Conservation (phyloP, 164 flowering plant species). For the Nymphaea thermarum region DNA sequence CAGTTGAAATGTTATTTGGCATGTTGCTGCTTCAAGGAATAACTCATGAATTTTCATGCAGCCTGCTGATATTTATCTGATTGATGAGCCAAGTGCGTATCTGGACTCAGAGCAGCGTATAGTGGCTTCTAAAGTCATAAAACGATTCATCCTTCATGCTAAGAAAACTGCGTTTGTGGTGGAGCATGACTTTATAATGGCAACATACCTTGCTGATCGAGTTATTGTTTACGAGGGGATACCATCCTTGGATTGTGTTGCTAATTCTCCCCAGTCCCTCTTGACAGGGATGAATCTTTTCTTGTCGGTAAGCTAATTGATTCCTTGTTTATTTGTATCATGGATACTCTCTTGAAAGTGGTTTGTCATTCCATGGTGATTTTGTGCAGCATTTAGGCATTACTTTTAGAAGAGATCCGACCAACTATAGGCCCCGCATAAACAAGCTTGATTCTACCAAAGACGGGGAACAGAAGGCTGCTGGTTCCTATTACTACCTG, state of each 20-base stretch:
- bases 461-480: constrained; percentile 87
- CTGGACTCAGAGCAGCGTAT: constrained; percentile 99
- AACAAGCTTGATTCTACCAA: constrained; percentile 88
- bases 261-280: constrained; percentile 88
- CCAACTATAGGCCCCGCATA: constrained; percentile 84
- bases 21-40: neutral
- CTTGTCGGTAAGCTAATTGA: constrained; percentile 65
- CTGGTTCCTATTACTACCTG: constrained; percentile 95
- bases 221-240: constrained; percentile 88
- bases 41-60: constrained; percentile 21
- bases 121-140: constrained; percentile 94
- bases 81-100: constrained; percentile 98
- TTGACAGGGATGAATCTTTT: constrained; percentile 98
- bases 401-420: constrained; percentile 91
- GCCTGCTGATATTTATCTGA: constrained; percentile 99
- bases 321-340: neutral
- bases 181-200: constrained; percentile 99
- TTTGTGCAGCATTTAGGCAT: constrained; percentile 76
- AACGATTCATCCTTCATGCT: constrained; percentile 93
- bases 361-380: neutral
- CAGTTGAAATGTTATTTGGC: too few relatives aligned
- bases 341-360: neutral
- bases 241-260: constrained; percentile 78
- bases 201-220: constrained; percentile 89
- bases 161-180: constrained; percentile 98